Evolutionary conservation across 225 moss, liverwort and hornwort genomes (phyloP).

Genomic region (Physcomitrellopsis africana): DNA sequence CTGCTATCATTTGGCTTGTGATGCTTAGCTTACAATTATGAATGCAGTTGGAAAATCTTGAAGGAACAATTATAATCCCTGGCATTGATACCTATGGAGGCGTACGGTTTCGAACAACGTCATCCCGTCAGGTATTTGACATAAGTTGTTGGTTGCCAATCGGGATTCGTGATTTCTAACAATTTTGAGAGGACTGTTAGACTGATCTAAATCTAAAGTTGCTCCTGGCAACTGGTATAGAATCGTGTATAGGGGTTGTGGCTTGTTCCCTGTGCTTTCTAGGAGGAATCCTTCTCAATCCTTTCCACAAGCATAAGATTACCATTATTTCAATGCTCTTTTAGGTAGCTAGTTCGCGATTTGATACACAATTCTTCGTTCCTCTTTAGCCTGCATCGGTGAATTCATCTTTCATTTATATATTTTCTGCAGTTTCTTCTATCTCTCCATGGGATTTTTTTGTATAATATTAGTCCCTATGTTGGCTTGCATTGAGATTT

Average conservation of each 20-base stretch:
- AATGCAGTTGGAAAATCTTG: slow-evolving; percentile 63
- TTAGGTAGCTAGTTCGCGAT: neutral
- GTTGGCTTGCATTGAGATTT: neutral
- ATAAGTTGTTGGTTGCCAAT: slow-evolving; percentile 5
- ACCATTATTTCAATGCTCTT: slow-evolving; percentile 8
- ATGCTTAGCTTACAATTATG: slow-evolving; percentile 27
- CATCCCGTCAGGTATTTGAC: slow-evolving; percentile 56
- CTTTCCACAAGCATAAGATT: neutral
- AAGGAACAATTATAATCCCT: slow-evolving; percentile 52
- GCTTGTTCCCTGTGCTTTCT: slow-evolving; percentile 6
- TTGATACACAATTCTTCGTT: neutral
- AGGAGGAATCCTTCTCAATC: neutral
- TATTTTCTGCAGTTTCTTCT: slow-evolving; percentile 17
- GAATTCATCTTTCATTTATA: neutral
- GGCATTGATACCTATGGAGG: slow-evolving; percentile 69
- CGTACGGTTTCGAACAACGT: slow-evolving; percentile 64
- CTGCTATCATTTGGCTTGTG: neutral
- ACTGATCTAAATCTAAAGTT: slow-evolving; percentile 6
- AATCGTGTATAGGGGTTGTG: neutral
- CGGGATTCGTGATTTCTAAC: neutral
- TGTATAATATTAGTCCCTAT: neutral
- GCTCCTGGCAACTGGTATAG: slow-evolving; percentile 1
- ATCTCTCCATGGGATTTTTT: slow-evolving; percentile 19
- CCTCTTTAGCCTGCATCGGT: neutral
- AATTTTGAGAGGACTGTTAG: neutral